Evolutionary conservation across 2,329 filamentous ascomycete species (phyloP), one percentile per base, ranked within the genome.

Genomic region (Cladophialophora psammophila): DNA sequence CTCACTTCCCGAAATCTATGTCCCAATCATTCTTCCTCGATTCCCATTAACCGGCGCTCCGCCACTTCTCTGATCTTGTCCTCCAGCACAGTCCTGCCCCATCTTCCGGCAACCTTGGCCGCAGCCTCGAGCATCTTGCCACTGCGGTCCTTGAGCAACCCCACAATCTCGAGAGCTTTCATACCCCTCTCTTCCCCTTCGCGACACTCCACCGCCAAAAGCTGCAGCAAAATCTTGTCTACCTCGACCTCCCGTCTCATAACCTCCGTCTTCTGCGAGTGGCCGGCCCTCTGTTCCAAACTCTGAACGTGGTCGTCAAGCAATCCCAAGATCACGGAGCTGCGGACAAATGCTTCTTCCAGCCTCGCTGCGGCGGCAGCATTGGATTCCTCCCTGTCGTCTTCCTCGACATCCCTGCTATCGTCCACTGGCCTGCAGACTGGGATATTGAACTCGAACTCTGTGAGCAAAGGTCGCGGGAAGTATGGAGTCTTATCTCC

Each of bases 71-170:
- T 86, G 75, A 99, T 98, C 87, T 98, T 98, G 75, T 94, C 92
- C 50, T 90, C 90, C 72, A 99, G 80, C 32, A 97, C 86, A 48
- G 86, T 85, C 68, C 91, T 84, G 9, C 91, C 91, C 80, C 96
- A 99, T 73, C 94, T 85, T 76, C 91, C 88, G 8, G 95, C 95
- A 58, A 99, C 88, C 84, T 96, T 97, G 64, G 89, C 88, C 1
- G 95, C 95, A 4, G 94, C 91, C 77, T 97, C 93, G 65, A 97
- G 80, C 92, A 97, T 97, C 77, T 91, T 90, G 18, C 94, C 94
- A 67, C 88, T 91, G 54, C 88, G 85, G 80, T 98, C 94, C 53
- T 86, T 87, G 89, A 99, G 91, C 74, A 99, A 83, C 69, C 87
- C 85, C 35, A 96, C 95, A 74, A 98, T 86, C 80, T 99, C 96